A percentile compares a stretch with the other conserved stretches of the same genome.
Conservation (phyloP, 257 asterid species). For the Gynochthodes officinalis region DNA sequence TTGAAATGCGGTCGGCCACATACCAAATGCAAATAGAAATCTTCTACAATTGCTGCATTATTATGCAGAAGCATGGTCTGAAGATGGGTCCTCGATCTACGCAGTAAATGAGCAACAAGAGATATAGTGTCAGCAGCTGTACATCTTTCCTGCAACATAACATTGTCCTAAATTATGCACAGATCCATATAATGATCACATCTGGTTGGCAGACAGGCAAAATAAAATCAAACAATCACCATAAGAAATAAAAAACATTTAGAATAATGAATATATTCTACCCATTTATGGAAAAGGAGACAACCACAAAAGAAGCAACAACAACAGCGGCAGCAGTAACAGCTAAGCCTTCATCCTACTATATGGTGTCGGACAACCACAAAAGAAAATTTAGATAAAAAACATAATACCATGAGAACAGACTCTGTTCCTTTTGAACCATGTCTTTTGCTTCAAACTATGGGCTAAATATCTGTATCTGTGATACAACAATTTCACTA, state of each 20-base stretch:
- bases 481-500: neutral
- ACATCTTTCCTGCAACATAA: conserved; percentile 96
- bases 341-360: no score
- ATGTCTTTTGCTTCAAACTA: neutral
- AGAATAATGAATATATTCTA: neutral
- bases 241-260: neutral
- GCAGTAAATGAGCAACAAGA: conserved; percentile 92
- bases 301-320: neutral
- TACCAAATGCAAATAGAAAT: conserved; percentile 89
- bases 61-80: conserved; percentile 85
- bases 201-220: conserved; percentile 14
- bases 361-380: no score
- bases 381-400: neutral
- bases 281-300: no score
- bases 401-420: neutral
- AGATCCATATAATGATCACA: neutral
- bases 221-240: neutral
- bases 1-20: conserved; percentile 3
- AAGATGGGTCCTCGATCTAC: conserved; percentile 83
- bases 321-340: no score
- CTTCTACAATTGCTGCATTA: conserved; percentile 75
- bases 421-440: neutral
- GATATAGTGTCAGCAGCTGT: conserved; percentile 86
- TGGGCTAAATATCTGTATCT: neutral
- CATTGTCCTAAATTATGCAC: conserved; percentile 24